phyloP scores from a whole-genome alignment of 345 rosid species.

The Eucalyptus rudis region DNA sequence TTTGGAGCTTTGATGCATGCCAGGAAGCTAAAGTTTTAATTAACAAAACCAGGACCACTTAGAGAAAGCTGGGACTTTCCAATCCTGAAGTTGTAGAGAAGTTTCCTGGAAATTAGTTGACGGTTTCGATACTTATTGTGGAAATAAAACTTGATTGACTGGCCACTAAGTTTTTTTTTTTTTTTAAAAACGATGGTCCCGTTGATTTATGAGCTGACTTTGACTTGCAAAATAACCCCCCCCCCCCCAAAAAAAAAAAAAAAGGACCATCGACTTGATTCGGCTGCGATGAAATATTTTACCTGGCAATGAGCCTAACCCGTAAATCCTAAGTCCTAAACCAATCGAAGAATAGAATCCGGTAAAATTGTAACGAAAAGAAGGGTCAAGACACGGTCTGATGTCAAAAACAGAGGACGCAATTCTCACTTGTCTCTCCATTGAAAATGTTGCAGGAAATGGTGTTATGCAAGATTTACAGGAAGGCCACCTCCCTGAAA shows the following conservation, averaged over 20 bases:
- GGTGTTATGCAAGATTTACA: slow-evolving; percentile 86
- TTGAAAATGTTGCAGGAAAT: slow-evolving; percentile 36
- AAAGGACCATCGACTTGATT: not conserved
- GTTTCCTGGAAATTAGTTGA: not conserved
- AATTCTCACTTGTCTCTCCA: not conserved
- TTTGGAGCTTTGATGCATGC: not conserved
- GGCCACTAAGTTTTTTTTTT: not conserved
- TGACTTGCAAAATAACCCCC: not conserved
- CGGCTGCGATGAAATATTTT: not conserved
- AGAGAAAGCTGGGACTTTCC: not conserved
- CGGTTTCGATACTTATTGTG: not conserved
- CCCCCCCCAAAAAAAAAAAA: not conserved
- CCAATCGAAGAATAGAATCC: not conserved
- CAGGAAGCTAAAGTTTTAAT: not conserved
- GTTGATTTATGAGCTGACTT: not conserved
- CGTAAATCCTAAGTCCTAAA: not conserved
- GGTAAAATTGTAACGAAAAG: not conserved
- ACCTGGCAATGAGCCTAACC: not conserved
- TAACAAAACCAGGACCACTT: not conserved
- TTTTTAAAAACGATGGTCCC: not conserved
- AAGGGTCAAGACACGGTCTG: not conserved
- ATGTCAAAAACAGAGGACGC: not conserved
- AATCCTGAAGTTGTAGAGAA: not conserved
- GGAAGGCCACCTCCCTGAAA: slow-evolving; percentile 84
- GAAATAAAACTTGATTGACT: not conserved